Base-by-base conservation (phyloP, 2,329 filamentous ascomycete genomes). In the Canariomyces notabilis region DNA sequence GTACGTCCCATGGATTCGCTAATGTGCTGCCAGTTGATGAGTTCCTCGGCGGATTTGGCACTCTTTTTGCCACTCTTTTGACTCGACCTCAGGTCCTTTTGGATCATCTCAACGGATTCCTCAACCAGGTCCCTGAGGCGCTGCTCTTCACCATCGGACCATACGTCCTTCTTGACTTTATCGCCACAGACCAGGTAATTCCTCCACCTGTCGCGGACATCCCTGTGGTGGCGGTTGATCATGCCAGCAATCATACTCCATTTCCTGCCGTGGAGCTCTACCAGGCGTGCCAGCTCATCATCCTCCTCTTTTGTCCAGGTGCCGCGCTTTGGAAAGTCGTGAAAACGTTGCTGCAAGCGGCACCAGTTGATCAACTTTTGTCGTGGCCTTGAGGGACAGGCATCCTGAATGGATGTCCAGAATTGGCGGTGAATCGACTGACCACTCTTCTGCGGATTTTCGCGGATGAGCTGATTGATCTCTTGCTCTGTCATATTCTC, bases 141-240 rank as follows among this genome's bases (percentile, higher is more conserved):
- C 0, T 66, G 62, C 57, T 85, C 80, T 56, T 89, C 85, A 0
- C 74, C 69, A 15, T 74, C 64, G 2, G 68, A 71, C 85, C 86
- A 89, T 1, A 66, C 62, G 26, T 76, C 74, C 34, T 69, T 74
- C 23, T 71, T 71, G 46, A 70, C 67, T 0, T 70, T 72, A 5
- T 75, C 69, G 16, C 76, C 76, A 44, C 78, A 82, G 37, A 82
- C 67, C 18, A 85, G 66, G 56, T 84, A 81, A 56, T 87, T 85
- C 32, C 81, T 74, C 70, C 82, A 87, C 3, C 85, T 79, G 60
- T 88, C 84, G 41, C 83, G 76, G 42, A 82, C 73, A 59, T 88
- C 83, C 49, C 80, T 76, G 0, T 77, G 71, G 32, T 80, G 75
- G 5, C 86, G 80, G 51, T 81, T 81, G 52, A 87, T 74, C 18